Evolutionary conservation across 208 protist genomes (phyloP).

Genomic region (Angomonas deanei): DNA sequence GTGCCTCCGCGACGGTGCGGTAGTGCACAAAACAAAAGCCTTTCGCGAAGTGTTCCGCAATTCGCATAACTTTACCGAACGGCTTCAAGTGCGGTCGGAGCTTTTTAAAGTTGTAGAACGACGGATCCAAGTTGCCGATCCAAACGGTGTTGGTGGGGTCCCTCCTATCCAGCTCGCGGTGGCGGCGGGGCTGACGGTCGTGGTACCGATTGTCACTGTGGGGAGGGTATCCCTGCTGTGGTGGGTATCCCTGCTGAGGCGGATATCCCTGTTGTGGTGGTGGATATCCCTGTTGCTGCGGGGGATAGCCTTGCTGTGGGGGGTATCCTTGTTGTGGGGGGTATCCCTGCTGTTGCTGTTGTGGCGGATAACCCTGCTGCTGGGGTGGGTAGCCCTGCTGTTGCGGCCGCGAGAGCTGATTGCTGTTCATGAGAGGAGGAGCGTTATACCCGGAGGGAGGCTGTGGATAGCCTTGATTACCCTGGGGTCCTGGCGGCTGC

Average conservation of each 20-base stretch:
- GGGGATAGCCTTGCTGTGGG: no score
- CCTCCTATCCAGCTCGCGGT: slow-evolving; percentile 22
- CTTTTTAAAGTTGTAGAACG: slow-evolving; percentile 38
- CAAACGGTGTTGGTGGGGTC: slow-evolving; percentile 88
- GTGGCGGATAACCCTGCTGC: slow-evolving; percentile 2
- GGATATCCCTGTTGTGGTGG: no score
- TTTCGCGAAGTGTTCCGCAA: slow-evolving; percentile 58
- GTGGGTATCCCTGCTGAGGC: no score
- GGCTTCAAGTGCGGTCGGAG: slow-evolving; percentile 53
- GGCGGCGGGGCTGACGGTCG: slow-evolving; percentile 8
- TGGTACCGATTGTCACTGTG: no score
- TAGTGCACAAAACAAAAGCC: slow-evolving; percentile 87
- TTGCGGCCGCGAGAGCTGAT: no score
- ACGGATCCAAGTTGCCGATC: slow-evolving; percentile 70
- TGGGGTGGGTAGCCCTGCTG: slow-evolving; percentile 9
- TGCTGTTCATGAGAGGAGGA: no score
- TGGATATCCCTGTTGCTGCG: no score
- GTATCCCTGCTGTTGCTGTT: slow-evolving; percentile 4
- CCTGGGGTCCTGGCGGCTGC: no score
- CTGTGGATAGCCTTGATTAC: no score
- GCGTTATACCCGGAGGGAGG: no score
- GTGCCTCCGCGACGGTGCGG: slow-evolving; percentile 71
- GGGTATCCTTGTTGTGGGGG: no score
- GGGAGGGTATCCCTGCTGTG: no score
- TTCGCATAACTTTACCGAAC: slow-evolving; percentile 78